Evolutionary conservation across 1,139 yeast genomes (phyloP).

Genomic region (Suhomyces taliae): DNA sequence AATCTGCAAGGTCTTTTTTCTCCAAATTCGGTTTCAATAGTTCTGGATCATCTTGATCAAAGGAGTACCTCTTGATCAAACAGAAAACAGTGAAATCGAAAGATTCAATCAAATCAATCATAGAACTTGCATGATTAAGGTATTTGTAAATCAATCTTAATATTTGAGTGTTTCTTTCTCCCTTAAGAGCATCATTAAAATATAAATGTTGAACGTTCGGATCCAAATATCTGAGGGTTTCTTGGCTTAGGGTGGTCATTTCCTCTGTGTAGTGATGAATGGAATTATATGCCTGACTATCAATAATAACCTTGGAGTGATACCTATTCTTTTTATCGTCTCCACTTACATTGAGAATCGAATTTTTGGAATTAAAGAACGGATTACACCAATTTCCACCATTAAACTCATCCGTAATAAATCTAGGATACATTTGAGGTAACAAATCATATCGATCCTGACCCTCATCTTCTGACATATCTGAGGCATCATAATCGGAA

Average conservation of each 20-base stretch:
- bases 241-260: slow-evolving; percentile 38
- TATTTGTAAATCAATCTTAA: slow-evolving; percentile 54
- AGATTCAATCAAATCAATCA: slow-evolving; percentile 56
- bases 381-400: slow-evolving; percentile 79
- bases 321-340: slow-evolving; percentile 44
- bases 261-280: slow-evolving; percentile 39
- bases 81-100: slow-evolving; percentile 63
- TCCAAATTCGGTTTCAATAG: slow-evolving; percentile 10
- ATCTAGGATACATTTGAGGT: slow-evolving; percentile 71
- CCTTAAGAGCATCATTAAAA: slow-evolving; percentile 36
- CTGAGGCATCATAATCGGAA: slow-evolving; percentile 44
- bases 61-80: slow-evolving; percentile 31
- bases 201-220: slow-evolving; percentile 33
- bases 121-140: slow-evolving; percentile 48
- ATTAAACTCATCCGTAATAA: slow-evolving; percentile 59
- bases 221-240: slow-evolving; percentile 41
- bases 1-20: slow-evolving; percentile 4
- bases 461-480: slow-evolving; percentile 35
- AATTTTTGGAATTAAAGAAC: slow-evolving; percentile 47
- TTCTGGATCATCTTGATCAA: slow-evolving; percentile 21
- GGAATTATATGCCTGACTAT: slow-evolving; percentile 45
- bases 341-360: slow-evolving; percentile 45
- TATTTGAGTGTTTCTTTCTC: slow-evolving; percentile 54
- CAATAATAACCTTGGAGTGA: slow-evolving; percentile 51
- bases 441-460: slow-evolving; percentile 40